phyloP scores from a whole-genome alignment of 768 basidiomycete genomes.

The Lanmaoa pseudosensibilis region DNA sequence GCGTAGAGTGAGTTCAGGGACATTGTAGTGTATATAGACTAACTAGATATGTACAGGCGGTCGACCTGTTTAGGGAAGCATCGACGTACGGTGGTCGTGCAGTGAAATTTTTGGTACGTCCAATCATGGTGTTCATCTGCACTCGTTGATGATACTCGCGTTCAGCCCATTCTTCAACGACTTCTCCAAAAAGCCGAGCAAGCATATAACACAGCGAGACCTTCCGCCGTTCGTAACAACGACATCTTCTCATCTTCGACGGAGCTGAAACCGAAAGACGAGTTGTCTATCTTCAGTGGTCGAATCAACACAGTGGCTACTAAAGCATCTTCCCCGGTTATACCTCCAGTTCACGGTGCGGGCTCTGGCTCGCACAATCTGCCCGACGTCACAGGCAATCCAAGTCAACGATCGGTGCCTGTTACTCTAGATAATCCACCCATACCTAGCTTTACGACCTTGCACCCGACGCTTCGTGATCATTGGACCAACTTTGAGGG shows the following conservation, averaged over 20 bases:
- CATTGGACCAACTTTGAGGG: constrained; percentile 60
- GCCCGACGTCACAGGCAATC: constrained; percentile 25
- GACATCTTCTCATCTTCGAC: constrained; percentile 61
- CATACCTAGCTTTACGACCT: constrained; percentile 38
- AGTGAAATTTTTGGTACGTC: constrained; percentile 64
- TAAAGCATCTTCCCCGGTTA: constrained; percentile 34
- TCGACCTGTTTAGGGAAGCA: constrained; percentile 65
- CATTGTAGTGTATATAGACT: background rate
- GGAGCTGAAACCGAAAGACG: constrained; percentile 54
- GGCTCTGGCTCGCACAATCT: background rate
- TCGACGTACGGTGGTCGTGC: constrained; percentile 63
- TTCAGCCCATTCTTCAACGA: constrained; percentile 64
- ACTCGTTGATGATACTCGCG: constrained; percentile 2
- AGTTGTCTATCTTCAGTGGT: constrained; percentile 76
- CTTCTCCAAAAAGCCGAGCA: constrained; percentile 61
- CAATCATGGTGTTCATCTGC: background rate
- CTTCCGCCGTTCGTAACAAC: constrained; percentile 41
- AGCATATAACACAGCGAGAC: constrained; percentile 47
- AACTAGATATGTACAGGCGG: constrained; percentile 37
- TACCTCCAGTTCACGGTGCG: constrained; percentile 10
- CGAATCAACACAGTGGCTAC: constrained; percentile 64
- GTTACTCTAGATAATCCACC: constrained; percentile 31
- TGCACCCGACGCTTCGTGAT: constrained; percentile 56
- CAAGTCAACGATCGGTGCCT: constrained; percentile 28
- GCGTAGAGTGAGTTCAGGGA: constrained; percentile 30